Base-by-base conservation (phyloP, 768 basidiomycete species). In the Tremella yokohamensis region DNA sequence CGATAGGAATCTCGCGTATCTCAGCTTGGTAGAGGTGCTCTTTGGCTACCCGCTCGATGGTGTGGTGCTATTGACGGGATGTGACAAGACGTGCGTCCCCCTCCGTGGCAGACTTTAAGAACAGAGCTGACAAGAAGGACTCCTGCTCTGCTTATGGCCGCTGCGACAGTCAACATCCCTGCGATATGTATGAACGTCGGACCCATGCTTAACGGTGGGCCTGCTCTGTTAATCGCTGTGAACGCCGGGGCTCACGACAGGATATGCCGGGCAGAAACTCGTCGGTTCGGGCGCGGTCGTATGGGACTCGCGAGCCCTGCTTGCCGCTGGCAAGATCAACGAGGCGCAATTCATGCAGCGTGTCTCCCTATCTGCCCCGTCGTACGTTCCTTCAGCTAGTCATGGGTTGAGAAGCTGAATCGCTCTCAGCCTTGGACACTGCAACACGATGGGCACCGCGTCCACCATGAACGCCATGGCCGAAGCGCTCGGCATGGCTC, bases 11-110 rank as follows among this genome's bases (percentile, higher is more conserved):
- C 45, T 76, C 55, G 61, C 69, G 8, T 76, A 76, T 56, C 63
- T 76, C 20, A 57, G 58, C 11, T 49, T 76, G 18, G 73, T 74
- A 1, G 74, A 76, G 63, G 69, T 74, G 38, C 56, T 76, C 2
- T 76, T 57, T 56, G 73, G 74, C 3, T 76, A 76, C 51, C 74
- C 74, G 12, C 39, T 76, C 34, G 74, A 76, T 49, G 74, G 74
- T 22, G 74, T 76, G 11, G 74, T 76, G 13, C 71, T 76, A 2
- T 50, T 76, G 24, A 71, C 69, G 12, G 71, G 71, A 18, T 68
- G 71, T 52, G 69, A 73, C 53, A 70, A 70, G 60, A 70, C 66
- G 69, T 70, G 39, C 58, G 68, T 62, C 24, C 2, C 4, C 19
- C 12, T 22, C 48, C 4, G 4, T 16, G 4, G 42, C 7, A n/a